Evolutionary conservation across 352 stramenopile genomes (phyloP).

Genomic region (Hyaloperonospora brassicae): DNA sequence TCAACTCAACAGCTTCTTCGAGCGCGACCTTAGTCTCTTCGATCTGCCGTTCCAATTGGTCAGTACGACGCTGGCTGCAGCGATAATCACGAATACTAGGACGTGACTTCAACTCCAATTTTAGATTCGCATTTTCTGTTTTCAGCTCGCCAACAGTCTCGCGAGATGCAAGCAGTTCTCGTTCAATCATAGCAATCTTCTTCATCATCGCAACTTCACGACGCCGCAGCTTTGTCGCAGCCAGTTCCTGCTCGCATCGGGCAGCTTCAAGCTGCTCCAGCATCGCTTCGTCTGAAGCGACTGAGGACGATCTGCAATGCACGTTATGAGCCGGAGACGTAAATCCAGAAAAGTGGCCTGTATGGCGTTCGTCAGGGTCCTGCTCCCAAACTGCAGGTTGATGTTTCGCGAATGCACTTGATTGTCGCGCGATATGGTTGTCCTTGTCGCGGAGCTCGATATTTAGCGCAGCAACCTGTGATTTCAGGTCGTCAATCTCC

Average conservation of each 20-base stretch:
- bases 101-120: conserved; percentile 62
- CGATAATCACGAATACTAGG: conserved; percentile 81
- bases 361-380: conserved; percentile 6
- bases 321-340: conserved; percentile 3
- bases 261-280: conserved; percentile 66
- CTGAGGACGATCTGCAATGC: conserved; percentile 13
- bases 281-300: conserved; percentile 60
- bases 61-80: conserved; percentile 55
- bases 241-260: conserved; percentile 62
- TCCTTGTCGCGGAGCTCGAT: conserved; percentile 74
- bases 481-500: conserved; percentile 59
- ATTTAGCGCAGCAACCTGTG: conserved; percentile 52
- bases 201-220: conserved; percentile 68
- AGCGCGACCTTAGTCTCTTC: conserved; percentile 63
- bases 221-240: conserved; percentile 47
- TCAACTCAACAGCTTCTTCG: conserved; percentile 66
- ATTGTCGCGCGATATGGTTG: conserved; percentile 48
- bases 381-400: conserved; percentile 29
- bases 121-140: conserved; percentile 76
- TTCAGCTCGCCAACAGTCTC: conserved; percentile 65
- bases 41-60: conserved; percentile 70
- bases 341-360: conserved; percentile 4
- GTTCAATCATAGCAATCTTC: conserved; percentile 69
- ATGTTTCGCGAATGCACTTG: conserved; percentile 12
- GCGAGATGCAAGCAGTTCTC: conserved; percentile 49